Conservation (phyloP, 2,329 filamentous ascomycete genomes). For the Claviceps paspali region DNA sequence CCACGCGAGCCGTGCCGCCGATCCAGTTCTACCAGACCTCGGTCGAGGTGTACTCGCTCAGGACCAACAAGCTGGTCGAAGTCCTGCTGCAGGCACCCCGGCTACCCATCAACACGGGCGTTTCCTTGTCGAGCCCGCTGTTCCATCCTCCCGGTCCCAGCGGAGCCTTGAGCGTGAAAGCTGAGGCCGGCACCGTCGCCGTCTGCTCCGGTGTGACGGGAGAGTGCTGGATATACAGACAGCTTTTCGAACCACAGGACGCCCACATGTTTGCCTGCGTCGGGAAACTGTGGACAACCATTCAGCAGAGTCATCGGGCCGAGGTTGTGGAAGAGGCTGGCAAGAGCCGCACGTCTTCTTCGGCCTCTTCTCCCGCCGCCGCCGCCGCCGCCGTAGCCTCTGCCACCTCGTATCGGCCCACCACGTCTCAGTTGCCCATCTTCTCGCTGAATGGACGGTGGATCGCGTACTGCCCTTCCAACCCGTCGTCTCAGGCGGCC, state of each 20-base stretch:
- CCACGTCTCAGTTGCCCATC: slow-evolving; percentile 44
- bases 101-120: slow-evolving; percentile 37
- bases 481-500: slow-evolving; percentile 54
- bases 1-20: slow-evolving; percentile 19
- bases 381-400: too few relatives aligned
- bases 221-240: slow-evolving; percentile 67
- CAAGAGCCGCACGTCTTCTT: slow-evolving; percentile 19
- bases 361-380: slow-evolving; percentile 12
- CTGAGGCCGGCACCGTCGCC: slow-evolving; percentile 55
- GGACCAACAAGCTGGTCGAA: slow-evolving; percentile 54
- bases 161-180: slow-evolving; percentile 59
- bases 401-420: slow-evolving; percentile 16
- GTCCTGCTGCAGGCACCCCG: slow-evolving; percentile 59
- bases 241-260: slow-evolving; percentile 28
- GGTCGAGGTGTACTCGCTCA: slow-evolving; percentile 77
- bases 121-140: slow-evolving; percentile 43
- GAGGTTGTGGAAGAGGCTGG: slow-evolving; percentile 32
- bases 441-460: slow-evolving; percentile 56
- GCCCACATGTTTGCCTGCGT: slow-evolving; percentile 46
- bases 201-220: slow-evolving; percentile 72
- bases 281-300: slow-evolving; percentile 82
- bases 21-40: slow-evolving; percentile 66
- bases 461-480: slow-evolving; percentile 62
- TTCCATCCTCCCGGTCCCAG: slow-evolving; percentile 55
- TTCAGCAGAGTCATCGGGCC: slow-evolving; percentile 46